Base-by-base conservation (phyloP, 345 rosid species). In the Euphorbia pulcherrima region DNA sequence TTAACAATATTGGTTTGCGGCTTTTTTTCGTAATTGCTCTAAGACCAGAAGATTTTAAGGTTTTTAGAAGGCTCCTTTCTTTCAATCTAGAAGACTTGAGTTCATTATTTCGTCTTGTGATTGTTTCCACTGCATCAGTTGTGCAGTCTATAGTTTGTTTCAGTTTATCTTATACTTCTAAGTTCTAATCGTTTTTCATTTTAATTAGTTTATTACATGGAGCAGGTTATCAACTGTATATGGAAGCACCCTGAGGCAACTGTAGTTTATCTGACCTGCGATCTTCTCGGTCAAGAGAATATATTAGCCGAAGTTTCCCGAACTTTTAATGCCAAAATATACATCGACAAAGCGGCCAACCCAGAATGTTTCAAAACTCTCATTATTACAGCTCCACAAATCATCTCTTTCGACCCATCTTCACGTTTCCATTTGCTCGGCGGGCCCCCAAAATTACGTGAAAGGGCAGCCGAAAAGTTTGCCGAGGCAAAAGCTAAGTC, bases 251-350 rank as follows among this genome's bases (percentile, higher is more conserved):
- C 96, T 21, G 81, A 79, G 46, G 88, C 86, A 68, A 50, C 83
- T 1, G 68, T 70, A 62, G 90, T 92, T 54, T 86, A 92, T 80
- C 85, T 92, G 78, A 82, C 92, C 21, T 83, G 89, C 17, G 88
- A 88, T 71, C 81, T 88, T 67, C 83, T 90, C 35, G 97, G 98
- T 71, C 98, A 90, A 78, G 98, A 90, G 74, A 97, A 87, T 73
- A 78, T 88, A 60, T 77, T 92, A 35, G 74, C 48, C 6, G 68
- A 70, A 48, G 87, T 92, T 23, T 90, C 81, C 6, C 68, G 56
- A 69, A 85, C 88, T 21, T 92, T 92, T 79, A 95, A 96, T 71
- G 83, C 93, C 77, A 87, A 87, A 82, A 88, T 92, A 39, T 88
- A 73, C 70, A 88, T 90, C 11, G 89, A 90, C 62, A 78, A 84